Evolutionary conservation across 129 eudicot species (phyloP), one percentile per base, ranked within the genome.

Genomic region (Glebionis coronaria): DNA sequence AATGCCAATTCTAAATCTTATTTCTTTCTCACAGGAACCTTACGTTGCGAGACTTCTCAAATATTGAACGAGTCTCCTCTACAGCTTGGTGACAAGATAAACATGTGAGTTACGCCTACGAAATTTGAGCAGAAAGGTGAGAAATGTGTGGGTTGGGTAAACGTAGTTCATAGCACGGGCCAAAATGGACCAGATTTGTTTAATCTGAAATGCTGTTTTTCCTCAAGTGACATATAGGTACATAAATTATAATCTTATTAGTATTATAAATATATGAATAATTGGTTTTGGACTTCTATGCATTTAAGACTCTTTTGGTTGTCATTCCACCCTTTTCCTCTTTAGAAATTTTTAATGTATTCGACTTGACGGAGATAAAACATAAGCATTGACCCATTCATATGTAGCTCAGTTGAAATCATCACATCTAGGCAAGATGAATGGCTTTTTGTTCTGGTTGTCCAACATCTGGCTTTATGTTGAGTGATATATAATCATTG

Each of bases 81-180:
- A 53, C 82, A 97, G 68, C 88, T 85, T 29, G 97, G 87, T 81
- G 93, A 78, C 69, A 82, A 76, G 75, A 63, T 73, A 75, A 81
- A 72, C 35, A 84, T 94, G 97, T 76, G 97, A 60, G 97, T 94
- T 42, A 79, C 90, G 56, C 80, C 76, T 53, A 97, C 99, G 46
- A 94, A 87, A 72, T 94, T 94, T 79, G 90, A 94, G 82, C 99
- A 94, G 81, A 94, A 94, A 87, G 99, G 99, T 94, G 67, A 44
- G 14, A 46, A n/a, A 45, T 27, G 12, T 58, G 65, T 29, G 20
- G 61, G 65, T 10, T 12, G 49, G 65, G 49, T 15, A n/a, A 61
- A 61, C 18, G 49, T 31, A n/a, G 44, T 28, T 44, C 25, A 19
- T 15, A 23, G 31, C 25, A 42, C 46, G 8, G 40, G 65, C 15